These are phyloP conservation scores for Pseudoneurospora amorphoporcata DNA, from an alignment of 495 filamentous ascomycete species.

Conservation along the genomic window DNA sequence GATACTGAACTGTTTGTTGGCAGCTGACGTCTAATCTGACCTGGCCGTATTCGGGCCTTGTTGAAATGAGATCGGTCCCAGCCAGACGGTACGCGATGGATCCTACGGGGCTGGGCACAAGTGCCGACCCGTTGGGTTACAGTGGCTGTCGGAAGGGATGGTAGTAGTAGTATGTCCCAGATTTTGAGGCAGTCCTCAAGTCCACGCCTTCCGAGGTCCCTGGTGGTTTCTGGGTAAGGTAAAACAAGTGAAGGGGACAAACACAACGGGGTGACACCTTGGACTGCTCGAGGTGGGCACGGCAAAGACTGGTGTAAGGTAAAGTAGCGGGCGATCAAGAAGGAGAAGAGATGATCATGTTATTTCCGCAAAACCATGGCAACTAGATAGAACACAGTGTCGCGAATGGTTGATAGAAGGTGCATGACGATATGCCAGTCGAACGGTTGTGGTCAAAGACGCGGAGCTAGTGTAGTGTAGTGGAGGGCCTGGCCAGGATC, in stretches of 20 bases:
- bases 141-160: background rate
- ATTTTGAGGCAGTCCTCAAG: background rate
- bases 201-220: background rate
- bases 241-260: background rate
- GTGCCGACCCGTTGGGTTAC: background rate
- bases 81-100: background rate
- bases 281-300: background rate
- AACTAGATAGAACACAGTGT: background rate
- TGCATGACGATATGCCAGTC: background rate
- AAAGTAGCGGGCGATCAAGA: background rate
- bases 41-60: background rate
- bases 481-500: background rate
- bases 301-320: background rate
- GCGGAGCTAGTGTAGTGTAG: background rate
- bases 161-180: background rate
- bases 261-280: background rate
- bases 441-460: background rate
- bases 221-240: background rate
- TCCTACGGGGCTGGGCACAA: background rate
- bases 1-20: background rate
- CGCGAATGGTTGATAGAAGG: background rate
- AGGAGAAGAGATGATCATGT: background rate
- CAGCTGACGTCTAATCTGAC: background rate
- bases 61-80: background rate
- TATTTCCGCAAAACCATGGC: background rate